Evolutionary conservation across 2,329 filamentous ascomycete genomes (phyloP), one percentile per base, ranked within the genome.

Genomic region (Fusarium pininemorale): DNA sequence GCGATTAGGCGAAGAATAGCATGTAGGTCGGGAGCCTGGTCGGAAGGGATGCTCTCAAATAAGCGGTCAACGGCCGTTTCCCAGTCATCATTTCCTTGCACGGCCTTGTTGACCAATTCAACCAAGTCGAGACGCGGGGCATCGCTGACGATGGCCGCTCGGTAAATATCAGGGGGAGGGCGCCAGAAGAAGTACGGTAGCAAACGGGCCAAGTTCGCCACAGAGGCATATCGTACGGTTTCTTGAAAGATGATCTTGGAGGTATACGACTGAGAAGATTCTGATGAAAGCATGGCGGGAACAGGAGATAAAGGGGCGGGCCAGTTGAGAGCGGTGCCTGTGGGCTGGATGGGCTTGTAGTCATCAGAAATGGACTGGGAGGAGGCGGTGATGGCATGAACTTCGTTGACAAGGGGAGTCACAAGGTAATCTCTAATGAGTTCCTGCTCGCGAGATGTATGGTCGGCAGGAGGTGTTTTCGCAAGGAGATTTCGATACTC

Each of bases 401-500:
- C 63, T 28, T 79, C 68, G 24, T 76, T 50, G 20, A 83, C 64
- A 28, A 82, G 78, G 3, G 77, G 77, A 4, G 11, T 22, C 16
- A 78, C 35, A 30, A 78, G 60, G 26, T 75, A 72, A 35, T 69
- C 63, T 32, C 39, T 61, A 15, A 78, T 67, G 44, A 73, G 68
- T 28, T 55, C 62, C 28, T 67, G 59, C 32, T 78, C 77, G n/a
- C 57, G 61, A 26, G 68, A 45, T 7, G 78, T 78, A 9, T 78
- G 75, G 12, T 73, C 70, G 7, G 75, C 28, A 37, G 72, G 28
- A 13, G 76, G 76, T 5, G 78, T 71, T 45, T 74, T 73, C 45
- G 84, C 75, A 32, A 84, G 78, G 11, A 80, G 75, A 37, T 80
- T 80, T 24, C 81, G 76, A 79, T 96, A 94, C 53, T 89, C 88